A percentile compares a stretch with the other conserved stretches of the same genome.
phyloP scores from a whole-genome alignment of 2,329 filamentous ascomycete species.

The Penicillium nordicum region DNA sequence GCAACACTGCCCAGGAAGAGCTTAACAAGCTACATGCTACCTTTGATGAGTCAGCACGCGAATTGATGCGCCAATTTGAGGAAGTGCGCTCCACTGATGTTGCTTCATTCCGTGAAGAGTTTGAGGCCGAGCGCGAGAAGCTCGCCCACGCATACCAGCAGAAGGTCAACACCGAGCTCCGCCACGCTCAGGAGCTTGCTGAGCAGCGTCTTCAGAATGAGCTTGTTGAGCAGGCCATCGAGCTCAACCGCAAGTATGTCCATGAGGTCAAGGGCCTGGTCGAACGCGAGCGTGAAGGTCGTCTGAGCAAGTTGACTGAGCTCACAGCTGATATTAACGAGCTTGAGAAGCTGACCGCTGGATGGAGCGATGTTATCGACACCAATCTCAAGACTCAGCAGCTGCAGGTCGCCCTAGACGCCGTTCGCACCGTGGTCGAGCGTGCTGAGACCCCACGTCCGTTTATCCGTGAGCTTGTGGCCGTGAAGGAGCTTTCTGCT shows the following conservation, averaged over 20 bases:
- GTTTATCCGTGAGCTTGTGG: constrained; percentile 88
- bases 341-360: constrained; percentile 79
- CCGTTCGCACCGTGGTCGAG: constrained; percentile 79
- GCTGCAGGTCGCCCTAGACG: constrained; percentile 91
- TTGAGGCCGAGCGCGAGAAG: constrained; percentile 79
- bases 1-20: constrained; percentile 69
- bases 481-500: constrained; percentile 84
- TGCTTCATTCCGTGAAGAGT: constrained; percentile 78
- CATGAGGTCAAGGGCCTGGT: constrained; percentile 75
- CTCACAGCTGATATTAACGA: constrained; percentile 74
- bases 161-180: constrained; percentile 73
- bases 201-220: constrained; percentile 81
- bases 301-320: constrained; percentile 79
- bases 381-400: constrained; percentile 91
- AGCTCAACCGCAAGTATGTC: constrained; percentile 80
- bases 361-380: constrained; percentile 90
- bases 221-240: constrained; percentile 84
- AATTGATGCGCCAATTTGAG: constrained; percentile 86
- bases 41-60: constrained; percentile 81
- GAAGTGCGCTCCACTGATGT: constrained; percentile 77
- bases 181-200: constrained; percentile 73
- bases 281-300: constrained; percentile 81
- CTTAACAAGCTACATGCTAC: constrained; percentile 68
- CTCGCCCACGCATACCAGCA: constrained; percentile 75
- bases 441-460: constrained; percentile 71